Percentiles rank a stretch among this genome's conserved stretches.
Conservation (phyloP, 257 asterid species). For the Solanum rostratum region DNA sequence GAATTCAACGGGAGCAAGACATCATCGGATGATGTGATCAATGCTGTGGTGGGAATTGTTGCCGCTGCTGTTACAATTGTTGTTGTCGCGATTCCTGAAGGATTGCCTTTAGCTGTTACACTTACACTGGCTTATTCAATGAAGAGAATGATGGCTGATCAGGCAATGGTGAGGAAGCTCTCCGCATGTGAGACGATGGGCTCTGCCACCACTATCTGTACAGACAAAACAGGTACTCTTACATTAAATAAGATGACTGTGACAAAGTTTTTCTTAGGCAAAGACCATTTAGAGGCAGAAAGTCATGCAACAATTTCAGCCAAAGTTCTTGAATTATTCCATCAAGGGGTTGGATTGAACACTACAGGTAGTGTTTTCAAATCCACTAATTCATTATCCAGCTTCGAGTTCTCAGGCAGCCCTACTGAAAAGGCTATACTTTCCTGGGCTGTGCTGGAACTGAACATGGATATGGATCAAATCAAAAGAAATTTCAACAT, state of each 20-base stretch:
- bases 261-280: slow-evolving; percentile 30
- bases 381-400: neutral
- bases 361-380: slow-evolving; percentile 35
- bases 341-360: slow-evolving; percentile 34
- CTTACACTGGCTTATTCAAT: slow-evolving; percentile 49
- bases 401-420: slow-evolving; percentile 57
- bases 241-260: slow-evolving; percentile 38
- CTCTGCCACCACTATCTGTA: no score
- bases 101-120: slow-evolving; percentile 42
- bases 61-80: slow-evolving; percentile 39
- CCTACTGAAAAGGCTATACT: slow-evolving; percentile 83
- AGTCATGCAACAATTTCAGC: neutral
- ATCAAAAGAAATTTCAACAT: slow-evolving; percentile 14
- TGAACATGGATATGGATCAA: slow-evolving; percentile 49
- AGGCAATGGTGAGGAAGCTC: slow-evolving; percentile 49
- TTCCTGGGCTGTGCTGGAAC: slow-evolving; percentile 52
- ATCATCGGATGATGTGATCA: slow-evolving; percentile 2
- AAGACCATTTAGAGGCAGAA: neutral
- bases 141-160: slow-evolving; percentile 50
- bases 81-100: slow-evolving; percentile 51
- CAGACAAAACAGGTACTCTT: no score
- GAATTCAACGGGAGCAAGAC: neutral
- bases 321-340: slow-evolving; percentile 17
- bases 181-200: slow-evolving; percentile 49
- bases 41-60: slow-evolving; percentile 28